Percentiles rank a stretch among this genome's conserved stretches.
Conservation (phyloP, 2,329 filamentous ascomycete species). For the Acephala macrosclerotiorum region DNA sequence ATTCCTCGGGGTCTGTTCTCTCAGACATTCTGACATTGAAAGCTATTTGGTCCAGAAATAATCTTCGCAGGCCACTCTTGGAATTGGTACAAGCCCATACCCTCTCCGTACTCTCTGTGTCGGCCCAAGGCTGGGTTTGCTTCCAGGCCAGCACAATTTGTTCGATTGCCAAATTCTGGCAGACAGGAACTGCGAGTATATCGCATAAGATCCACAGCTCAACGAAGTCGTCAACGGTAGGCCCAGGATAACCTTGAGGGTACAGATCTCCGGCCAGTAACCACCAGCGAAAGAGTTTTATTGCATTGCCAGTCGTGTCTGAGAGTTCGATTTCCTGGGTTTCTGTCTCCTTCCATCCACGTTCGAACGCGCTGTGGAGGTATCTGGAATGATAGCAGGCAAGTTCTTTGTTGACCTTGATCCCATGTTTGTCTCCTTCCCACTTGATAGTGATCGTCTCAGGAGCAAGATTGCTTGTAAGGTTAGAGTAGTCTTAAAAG, state of each 20-base stretch:
- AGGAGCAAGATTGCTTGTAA: neutral
- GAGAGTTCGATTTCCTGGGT: neutral
- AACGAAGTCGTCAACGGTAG: neutral
- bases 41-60: neutral
- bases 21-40: neutral
- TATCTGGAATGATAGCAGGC: neutral
- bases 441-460: neutral
- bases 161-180: neutral
- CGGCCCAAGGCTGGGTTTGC: too few species aligned
- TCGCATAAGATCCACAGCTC: neutral
- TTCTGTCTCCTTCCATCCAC: neutral
- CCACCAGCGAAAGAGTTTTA: neutral
- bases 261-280: neutral
- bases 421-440: neutral
- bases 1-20: too few species aligned
- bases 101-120: too few species aligned
- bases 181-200: neutral
- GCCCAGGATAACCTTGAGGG: neutral
- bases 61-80: neutral
- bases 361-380: neutral
- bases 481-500: neutral
- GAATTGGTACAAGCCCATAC: neutral
- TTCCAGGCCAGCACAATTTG: too few species aligned
- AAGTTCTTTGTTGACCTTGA: neutral
- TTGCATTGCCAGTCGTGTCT: neutral